Percentiles rank a stretch among this genome's conserved stretches.
Evolutionary conservation across 768 basidiomycete genomes (phyloP).

Genomic region (Suillus bovinus): DNA sequence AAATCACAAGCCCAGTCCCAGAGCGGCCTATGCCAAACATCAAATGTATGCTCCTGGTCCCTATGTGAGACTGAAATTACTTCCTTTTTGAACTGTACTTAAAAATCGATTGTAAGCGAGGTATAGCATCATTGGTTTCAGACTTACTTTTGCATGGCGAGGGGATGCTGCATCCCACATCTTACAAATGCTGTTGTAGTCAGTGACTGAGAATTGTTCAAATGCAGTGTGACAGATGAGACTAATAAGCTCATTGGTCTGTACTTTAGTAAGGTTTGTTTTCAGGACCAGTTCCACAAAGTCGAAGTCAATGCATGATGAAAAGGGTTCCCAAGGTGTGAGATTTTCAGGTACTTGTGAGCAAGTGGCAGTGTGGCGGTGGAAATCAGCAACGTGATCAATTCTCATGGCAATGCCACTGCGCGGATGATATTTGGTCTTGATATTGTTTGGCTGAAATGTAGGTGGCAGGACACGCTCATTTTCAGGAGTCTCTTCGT

Average conservation of each 20-base stretch:
- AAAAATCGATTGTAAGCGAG: neutral
- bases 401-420: too few species aligned
- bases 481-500: too few species aligned
- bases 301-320: too few species aligned
- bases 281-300: neutral
- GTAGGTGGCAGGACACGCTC: too few species aligned
- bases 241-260: neutral
- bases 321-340: too few species aligned
- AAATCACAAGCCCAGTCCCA: slow-evolving; percentile 33
- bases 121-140: neutral
- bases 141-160: neutral
- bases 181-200: neutral
- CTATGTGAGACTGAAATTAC: slow-evolving; percentile 20
- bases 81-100: slow-evolving; percentile 18
- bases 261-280: too few species aligned
- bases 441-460: too few species aligned
- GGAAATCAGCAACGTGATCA: too few species aligned
- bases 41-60: slow-evolving; percentile 14
- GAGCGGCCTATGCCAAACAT: slow-evolving; percentile 23
- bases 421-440: too few species aligned
- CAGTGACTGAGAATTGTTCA: neutral
- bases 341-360: too few species aligned
- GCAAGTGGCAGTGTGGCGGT: too few species aligned
- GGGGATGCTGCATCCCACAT: neutral
- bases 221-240: neutral